Conservation (phyloP, 2,329 filamentous ascomycete species). For the Aspergillaceae sp. region DNA sequence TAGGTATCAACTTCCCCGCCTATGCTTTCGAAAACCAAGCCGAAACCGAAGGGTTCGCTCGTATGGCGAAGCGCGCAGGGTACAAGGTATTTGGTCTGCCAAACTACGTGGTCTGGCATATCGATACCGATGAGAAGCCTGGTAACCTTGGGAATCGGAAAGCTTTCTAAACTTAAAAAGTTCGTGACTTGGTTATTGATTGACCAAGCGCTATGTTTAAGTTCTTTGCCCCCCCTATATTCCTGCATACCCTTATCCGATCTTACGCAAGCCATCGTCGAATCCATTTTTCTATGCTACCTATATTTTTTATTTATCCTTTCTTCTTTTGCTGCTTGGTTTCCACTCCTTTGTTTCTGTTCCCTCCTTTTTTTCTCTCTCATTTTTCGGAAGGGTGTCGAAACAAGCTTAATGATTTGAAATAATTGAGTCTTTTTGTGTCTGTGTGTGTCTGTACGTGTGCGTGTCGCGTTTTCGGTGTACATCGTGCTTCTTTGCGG, state of each 20-base stretch:
- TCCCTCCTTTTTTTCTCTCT: slow-evolving; percentile 7
- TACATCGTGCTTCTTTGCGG: slow-evolving; percentile 25
- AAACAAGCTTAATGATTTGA: slow-evolving; percentile 25
- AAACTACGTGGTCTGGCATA: slow-evolving; percentile 98
- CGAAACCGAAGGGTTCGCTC: slow-evolving; percentile 96
- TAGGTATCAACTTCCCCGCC: slow-evolving; percentile 93
- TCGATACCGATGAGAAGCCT: slow-evolving; percentile 90
- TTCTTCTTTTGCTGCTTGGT: too few species aligned
- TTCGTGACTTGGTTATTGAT: background rate
- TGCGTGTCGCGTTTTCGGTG: slow-evolving; percentile 22
- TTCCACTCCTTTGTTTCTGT: slow-evolving; percentile 4
- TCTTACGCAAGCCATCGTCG: slow-evolving; percentile 9
- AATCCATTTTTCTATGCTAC: slow-evolving; percentile 5
- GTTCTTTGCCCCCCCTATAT: slow-evolving; percentile 7
- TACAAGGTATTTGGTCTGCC: slow-evolving; percentile 87
- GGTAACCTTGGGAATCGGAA: slow-evolving; percentile 53
- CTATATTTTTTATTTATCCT: slow-evolving; percentile 9
- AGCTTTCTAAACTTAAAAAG: slow-evolving; percentile 24
- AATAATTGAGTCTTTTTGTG: slow-evolving; percentile 23
- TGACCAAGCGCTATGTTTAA: slow-evolving; percentile 12
- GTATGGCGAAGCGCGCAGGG: slow-evolving; percentile 94
- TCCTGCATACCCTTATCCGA: slow-evolving; percentile 8
- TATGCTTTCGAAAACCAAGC: slow-evolving; percentile 98
- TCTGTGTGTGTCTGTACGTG: too few species aligned
- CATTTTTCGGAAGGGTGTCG: slow-evolving; percentile 13